Base-by-base conservation (phyloP, 352 stramenopile species). In the Pythium aristosporum region DNA sequence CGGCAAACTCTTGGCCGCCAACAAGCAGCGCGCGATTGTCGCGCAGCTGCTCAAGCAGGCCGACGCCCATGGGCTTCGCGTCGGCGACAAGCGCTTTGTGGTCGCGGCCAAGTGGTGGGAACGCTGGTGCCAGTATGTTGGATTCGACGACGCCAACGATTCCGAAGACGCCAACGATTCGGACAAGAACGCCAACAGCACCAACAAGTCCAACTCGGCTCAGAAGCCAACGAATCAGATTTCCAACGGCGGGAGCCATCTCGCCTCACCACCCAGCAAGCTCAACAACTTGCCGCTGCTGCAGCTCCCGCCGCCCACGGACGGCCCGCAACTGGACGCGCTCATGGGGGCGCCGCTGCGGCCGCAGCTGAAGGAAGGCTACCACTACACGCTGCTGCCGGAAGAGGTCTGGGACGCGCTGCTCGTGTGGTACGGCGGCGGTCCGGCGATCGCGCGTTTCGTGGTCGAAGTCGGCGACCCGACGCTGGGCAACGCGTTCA, bases 51-150 rank as follows among this genome's bases (percentile, higher is more conserved):
- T 85, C 58, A 68, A 71, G 32, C 82, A 89, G 63, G 82, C 82
- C 23, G 79, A 89, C 39, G 32, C 36, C 20, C 36, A 48, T 13
- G 53, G 82, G 4, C 74, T 94, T 51, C 83, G 91, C 65, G 69
- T 91, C 18, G 85, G 79, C 21, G 85, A 94, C 57, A 90, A 87
- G 63, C 85, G 82, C 56, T 94, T 84, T 60, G 76, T 94, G 56
- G 63, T 94, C 39, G 76, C 79, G 32, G 80, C 78, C 69, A 91
- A 91, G 68, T 94, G 85, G 85, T 94, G 85, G 85, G 71, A 94
- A 63, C 76, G 80, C 51, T 94, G 85, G 85, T 79, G 77, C 42
- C 73, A 87, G 44, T 91, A 82, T 46, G 83, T 92, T 12, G 70
- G 68, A 43, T 92, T 80, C 37, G 71, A 87, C n/a, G 72, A 73